A percentile compares a stretch with the other conserved stretches of the same genome.
Evolutionary conservation across 2,329 filamentous ascomycete genomes (phyloP).

Genomic region (Xylaria sp.): DNA sequence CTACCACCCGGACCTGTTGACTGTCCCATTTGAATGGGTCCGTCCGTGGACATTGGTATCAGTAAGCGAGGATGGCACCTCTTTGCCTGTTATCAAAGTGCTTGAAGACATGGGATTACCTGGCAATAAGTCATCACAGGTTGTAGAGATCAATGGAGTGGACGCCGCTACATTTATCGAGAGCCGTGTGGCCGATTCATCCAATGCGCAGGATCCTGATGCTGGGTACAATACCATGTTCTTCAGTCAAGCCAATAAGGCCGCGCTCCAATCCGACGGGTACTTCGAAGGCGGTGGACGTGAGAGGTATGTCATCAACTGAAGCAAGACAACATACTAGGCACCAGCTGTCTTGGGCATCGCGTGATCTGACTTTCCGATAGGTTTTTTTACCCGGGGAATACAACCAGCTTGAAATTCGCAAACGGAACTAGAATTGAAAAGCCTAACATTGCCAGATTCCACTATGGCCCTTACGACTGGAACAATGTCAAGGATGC

Average conservation of each 20-base stretch:
- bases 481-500: constrained; percentile 33
- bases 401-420: constrained; percentile 34
- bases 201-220: constrained; percentile 35
- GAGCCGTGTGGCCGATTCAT: constrained; percentile 26
- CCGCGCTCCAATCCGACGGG: constrained; percentile 26
- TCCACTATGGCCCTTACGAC: constrained; percentile 31
- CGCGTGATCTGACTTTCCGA: constrained; percentile 6
- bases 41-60: constrained; percentile 34
- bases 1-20: constrained; percentile 32
- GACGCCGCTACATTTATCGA: constrained; percentile 31
- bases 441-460: constrained; percentile 32
- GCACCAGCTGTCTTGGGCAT: not conserved
- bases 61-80: constrained; percentile 33
- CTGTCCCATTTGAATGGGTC: constrained; percentile 35
- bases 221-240: constrained; percentile 38
- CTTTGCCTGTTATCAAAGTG: constrained; percentile 33
- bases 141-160: constrained; percentile 33
- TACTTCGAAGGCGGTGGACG: constrained; percentile 36
- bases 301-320: constrained; percentile 28
- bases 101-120: constrained; percentile 24
- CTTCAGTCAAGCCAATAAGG: constrained; percentile 32
- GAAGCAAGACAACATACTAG: not conserved
- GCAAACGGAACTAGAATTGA: constrained; percentile 33
- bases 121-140: constrained; percentile 23
- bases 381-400: constrained; percentile 34